phyloP scores from a whole-genome alignment of 768 basidiomycete species.

The Psilocybe sp. region DNA sequence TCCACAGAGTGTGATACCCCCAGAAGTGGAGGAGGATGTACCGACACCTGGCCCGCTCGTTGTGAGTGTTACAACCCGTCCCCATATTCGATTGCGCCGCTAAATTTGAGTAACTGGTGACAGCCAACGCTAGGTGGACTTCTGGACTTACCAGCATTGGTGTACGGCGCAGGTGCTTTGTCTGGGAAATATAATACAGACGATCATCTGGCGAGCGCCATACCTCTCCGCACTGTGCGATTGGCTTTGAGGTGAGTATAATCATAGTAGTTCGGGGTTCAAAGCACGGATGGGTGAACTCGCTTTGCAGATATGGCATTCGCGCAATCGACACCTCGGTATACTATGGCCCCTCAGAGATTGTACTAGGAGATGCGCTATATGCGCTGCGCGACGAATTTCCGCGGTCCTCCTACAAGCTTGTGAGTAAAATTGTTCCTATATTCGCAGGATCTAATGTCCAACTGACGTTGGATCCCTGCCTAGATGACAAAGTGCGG shows the following conservation, averaged over 20 bases:
- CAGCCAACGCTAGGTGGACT: slow-evolving; percentile 32
- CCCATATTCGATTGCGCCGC: background rate
- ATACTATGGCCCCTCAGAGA: slow-evolving; percentile 80
- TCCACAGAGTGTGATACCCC: slow-evolving; percentile 11
- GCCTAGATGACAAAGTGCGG: slow-evolving; percentile 84
- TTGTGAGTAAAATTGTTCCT: no score
- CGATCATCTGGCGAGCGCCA: slow-evolving; percentile 49
- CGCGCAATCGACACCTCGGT: slow-evolving; percentile 79
- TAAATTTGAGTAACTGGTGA: background rate
- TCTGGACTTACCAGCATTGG: slow-evolving; percentile 42
- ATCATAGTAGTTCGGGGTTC: background rate
- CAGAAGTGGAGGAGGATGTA: slow-evolving; percentile 31
- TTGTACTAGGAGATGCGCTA: slow-evolving; percentile 67
- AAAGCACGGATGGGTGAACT: background rate
- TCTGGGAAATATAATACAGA: slow-evolving; percentile 65
- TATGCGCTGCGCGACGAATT: slow-evolving; percentile 61
- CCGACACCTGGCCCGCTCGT: slow-evolving; percentile 36
- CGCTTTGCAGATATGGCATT: slow-evolving; percentile 66
- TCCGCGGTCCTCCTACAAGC: slow-evolving; percentile 72
- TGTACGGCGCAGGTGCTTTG: slow-evolving; percentile 74
- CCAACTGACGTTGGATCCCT: background rate
- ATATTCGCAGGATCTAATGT: no score
- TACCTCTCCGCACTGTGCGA: slow-evolving; percentile 64
- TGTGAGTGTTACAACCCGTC: slow-evolving; percentile 25
- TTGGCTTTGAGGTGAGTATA: slow-evolving; percentile 67